Evolutionary conservation across 257 asterid species (phyloP).

Genomic region (Coffea canephora): DNA sequence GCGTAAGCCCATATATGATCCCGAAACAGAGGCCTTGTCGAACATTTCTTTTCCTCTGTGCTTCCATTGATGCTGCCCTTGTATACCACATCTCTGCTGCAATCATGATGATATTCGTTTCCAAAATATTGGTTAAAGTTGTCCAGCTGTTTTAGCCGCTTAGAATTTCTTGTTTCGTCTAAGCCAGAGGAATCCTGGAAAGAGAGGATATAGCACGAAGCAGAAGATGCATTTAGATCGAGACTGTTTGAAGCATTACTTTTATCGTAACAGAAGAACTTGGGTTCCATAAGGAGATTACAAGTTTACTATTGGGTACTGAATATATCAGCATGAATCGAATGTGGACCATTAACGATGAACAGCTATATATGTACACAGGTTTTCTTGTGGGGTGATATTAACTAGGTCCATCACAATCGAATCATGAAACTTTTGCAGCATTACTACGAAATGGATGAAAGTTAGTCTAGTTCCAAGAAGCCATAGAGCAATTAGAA

Average conservation of each 20-base stretch:
- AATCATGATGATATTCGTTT: not conserved
- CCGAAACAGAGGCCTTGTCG: constrained; percentile 8
- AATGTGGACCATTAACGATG: constrained; percentile 1
- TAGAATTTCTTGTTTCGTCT: constrained; percentile 2
- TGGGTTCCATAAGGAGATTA: constrained; percentile 4
- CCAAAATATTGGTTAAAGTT: not conserved
- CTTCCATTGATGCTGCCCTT: not conserved
- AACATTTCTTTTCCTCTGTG: not conserved
- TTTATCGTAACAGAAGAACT: not conserved
- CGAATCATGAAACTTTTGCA: not conserved
- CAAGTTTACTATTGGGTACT: not conserved
- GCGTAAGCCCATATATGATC: constrained; percentile 14
- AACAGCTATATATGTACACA: constrained; percentile 5
- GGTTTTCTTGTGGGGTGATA: constrained; percentile 5
- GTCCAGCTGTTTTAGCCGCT: constrained; percentile 2
- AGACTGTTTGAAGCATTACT: not conserved
- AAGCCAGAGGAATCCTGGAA: constrained; percentile 4
- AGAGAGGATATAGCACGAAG: constrained; percentile 4
- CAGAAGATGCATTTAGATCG: not conserved
- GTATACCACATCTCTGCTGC: not conserved
- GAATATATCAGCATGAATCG: not conserved
- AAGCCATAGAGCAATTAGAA: constrained; percentile 1
- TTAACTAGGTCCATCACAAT: not conserved
- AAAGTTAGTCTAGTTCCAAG: not conserved
- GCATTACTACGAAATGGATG: not conserved